phyloP scores from a whole-genome alignment of 2,329 filamentous ascomycete genomes.

The Rugonectria rugulosa region DNA sequence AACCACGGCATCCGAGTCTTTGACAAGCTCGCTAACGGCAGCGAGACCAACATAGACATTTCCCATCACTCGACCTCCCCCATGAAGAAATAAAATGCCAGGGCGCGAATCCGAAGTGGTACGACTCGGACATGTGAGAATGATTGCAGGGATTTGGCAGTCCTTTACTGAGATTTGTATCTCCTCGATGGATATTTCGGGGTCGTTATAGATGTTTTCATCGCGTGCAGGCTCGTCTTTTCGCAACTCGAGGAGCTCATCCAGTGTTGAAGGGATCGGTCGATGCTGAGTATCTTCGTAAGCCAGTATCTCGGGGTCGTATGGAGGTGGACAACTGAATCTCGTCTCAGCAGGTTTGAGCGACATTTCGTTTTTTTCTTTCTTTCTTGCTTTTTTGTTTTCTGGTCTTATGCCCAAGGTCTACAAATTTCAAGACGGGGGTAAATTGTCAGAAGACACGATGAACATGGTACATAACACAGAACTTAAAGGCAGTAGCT shows the following conservation, averaged over 20 bases:
- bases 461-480: too few relatives aligned
- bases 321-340: too few relatives aligned
- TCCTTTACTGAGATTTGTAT: background rate
- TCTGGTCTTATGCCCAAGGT: too few relatives aligned
- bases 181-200: background rate
- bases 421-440: too few relatives aligned
- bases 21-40: conserved; percentile 1
- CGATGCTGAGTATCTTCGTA: conserved; percentile 10
- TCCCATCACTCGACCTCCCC: conserved; percentile 18
- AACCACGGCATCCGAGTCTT: conserved; percentile 15
- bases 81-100: conserved; percentile 17
- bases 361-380: too few relatives aligned
- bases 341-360: too few relatives aligned
- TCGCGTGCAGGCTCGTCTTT: conserved; percentile 8
- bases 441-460: too few relatives aligned
- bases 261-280: background rate
- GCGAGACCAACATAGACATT: conserved; percentile 11
- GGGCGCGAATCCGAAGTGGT: background rate
- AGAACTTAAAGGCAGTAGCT: too few relatives aligned
- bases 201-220: conserved; percentile 13
- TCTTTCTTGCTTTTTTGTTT: too few relatives aligned
- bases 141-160: background rate
- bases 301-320: conserved; percentile 9
- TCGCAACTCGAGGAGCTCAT: conserved; percentile 5
- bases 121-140: background rate